Conservation (phyloP, 2,329 filamentous ascomycete genomes). For the Trichoderma sp. region DNA sequence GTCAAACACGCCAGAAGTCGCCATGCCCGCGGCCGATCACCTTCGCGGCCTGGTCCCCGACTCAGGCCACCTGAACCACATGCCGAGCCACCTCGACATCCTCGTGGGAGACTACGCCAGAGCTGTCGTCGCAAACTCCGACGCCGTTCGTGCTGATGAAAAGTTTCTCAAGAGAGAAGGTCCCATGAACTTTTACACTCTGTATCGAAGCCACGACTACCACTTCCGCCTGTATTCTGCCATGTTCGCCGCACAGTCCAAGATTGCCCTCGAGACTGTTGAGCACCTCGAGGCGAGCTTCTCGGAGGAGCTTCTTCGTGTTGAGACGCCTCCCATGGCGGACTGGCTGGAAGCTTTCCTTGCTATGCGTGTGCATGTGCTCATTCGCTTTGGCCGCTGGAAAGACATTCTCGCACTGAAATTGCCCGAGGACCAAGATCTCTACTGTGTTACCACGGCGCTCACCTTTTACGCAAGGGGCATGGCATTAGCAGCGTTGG, state of each 20-base stretch:
- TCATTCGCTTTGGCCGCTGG: constrained; percentile 74
- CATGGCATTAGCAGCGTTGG: constrained; percentile 61
- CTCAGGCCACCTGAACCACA: constrained; percentile 68
- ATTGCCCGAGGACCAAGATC: constrained; percentile 54
- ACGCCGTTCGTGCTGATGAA: constrained; percentile 66
- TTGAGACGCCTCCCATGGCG: constrained; percentile 70
- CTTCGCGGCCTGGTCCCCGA: constrained; percentile 66
- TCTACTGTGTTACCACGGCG: constrained; percentile 70
- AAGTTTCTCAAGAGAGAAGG: constrained; percentile 60
- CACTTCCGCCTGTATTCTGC: constrained; percentile 75
- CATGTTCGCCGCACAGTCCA: constrained; percentile 70
- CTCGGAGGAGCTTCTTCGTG: constrained; percentile 60
- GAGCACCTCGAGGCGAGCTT: constrained; percentile 59
- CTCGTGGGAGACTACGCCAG: constrained; percentile 68
- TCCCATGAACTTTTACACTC: constrained; percentile 69
- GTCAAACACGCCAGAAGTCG: constrained; percentile 64
- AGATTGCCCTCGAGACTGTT: constrained; percentile 61
- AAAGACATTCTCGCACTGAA: constrained; percentile 57
- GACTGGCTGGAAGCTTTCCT: constrained; percentile 75
- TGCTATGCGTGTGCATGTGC: constrained; percentile 64
- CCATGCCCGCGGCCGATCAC: constrained; percentile 58
- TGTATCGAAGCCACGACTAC: constrained; percentile 72
- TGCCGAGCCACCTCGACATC: constrained; percentile 76
- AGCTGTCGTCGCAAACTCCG: constrained; percentile 64
- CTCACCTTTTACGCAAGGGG: constrained; percentile 67